These are phyloP conservation scores for Mimosa pudica DNA, from an alignment of 306 rosid species.

Conservation along the genomic window DNA sequence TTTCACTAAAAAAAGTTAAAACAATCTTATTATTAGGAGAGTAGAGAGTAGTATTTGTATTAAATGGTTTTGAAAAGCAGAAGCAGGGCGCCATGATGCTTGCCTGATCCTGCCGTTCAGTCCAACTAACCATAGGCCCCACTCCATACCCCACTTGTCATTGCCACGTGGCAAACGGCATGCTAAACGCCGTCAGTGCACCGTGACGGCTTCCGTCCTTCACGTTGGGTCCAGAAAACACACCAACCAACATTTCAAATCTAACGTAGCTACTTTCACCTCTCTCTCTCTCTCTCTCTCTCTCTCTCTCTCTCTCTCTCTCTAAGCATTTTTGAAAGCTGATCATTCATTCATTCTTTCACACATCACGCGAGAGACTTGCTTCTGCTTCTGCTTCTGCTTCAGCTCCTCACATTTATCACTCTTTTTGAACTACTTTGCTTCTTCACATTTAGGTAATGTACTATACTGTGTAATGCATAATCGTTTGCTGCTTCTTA, in stretches of 20 bases:
- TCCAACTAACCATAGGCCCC: conserved; percentile 46
- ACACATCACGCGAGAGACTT: conserved; percentile 48
- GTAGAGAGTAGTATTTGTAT: no score
- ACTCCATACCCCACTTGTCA: conserved; percentile 14
- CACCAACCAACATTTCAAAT: conserved; percentile 48
- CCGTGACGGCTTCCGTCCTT: conserved; percentile 9
- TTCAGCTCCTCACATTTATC: conserved; percentile 51
- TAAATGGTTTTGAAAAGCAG: conserved; percentile 35
- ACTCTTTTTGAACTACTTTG: conserved; percentile 4
- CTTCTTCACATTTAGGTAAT: conserved; percentile 22
- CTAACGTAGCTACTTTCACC: conserved; percentile 17
- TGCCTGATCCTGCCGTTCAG: conserved; percentile 43
- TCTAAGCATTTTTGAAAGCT: conserved; percentile 61
- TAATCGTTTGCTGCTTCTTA: no score
- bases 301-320: neutral
- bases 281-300: neutral
- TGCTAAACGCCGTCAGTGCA: conserved; percentile 29
- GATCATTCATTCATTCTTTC: conserved; percentile 31
- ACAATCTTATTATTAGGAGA: no score
- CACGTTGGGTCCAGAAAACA: conserved; percentile 11
- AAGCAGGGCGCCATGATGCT: conserved; percentile 27
- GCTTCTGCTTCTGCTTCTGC: conserved; percentile 39
- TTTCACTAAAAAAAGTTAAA: no score
- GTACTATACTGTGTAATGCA: neutral
- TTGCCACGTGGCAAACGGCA: conserved; percentile 43